phyloP scores from a whole-genome alignment of 2,329 filamentous ascomycete species.

The Claviceps spartinae region DNA sequence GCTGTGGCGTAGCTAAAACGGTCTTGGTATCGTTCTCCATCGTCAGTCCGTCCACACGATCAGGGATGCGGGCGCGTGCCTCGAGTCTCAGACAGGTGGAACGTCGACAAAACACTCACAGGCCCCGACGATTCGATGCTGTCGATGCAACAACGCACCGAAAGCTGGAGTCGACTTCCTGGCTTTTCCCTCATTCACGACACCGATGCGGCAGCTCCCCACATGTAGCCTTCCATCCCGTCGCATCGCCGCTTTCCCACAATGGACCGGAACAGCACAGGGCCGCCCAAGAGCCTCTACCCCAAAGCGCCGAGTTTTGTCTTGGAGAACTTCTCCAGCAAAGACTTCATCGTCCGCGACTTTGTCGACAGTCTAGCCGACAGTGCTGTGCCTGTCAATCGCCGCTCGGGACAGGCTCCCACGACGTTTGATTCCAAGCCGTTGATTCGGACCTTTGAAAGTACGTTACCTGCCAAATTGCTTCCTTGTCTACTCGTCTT shows the following conservation, averaged over 20 bases:
- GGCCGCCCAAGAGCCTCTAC: conserved; percentile 51
- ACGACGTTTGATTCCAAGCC: conserved; percentile 85
- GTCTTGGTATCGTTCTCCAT: too few relatives aligned
- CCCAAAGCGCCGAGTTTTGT: conserved; percentile 71
- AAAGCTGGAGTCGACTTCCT: not conserved
- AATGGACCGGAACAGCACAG: conserved; percentile 31
- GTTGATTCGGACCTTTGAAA: conserved; percentile 87
- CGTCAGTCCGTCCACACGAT: not conserved
- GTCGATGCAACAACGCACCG: not conserved
- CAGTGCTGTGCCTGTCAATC: conserved; percentile 61
- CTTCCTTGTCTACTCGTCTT: not conserved
- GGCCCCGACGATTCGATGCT: not conserved
- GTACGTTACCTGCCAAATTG: conserved; percentile 24
- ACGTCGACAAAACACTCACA: too few relatives aligned
- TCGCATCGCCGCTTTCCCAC: conserved; percentile 12
- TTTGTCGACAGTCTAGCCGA: conserved; percentile 92
- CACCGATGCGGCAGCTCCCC: conserved; percentile 3
- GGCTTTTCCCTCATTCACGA: not conserved
- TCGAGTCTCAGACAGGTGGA: not conserved
- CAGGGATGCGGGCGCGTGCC: not conserved
- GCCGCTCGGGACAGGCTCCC: conserved; percentile 57
- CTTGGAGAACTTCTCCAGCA: conserved; percentile 74
- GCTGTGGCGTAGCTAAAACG: too few relatives aligned
- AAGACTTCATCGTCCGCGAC: conserved; percentile 95
- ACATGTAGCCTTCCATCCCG: conserved; percentile 18